Conservation (phyloP, 2,329 filamentous ascomycete genomes). For the Pseudogymnoascus verrucosus region DNA sequence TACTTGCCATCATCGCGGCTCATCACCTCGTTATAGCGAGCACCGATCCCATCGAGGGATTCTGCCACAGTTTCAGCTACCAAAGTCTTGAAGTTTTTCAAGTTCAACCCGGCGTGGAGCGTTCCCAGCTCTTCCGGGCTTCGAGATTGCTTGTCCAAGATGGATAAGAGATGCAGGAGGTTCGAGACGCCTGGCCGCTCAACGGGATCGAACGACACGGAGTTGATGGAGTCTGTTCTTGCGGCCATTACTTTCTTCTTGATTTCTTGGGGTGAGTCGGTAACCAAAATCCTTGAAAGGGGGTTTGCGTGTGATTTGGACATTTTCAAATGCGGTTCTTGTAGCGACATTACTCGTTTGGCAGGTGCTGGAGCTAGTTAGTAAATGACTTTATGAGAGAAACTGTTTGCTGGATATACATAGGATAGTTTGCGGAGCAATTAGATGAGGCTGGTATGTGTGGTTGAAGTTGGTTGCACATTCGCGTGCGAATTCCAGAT, state of each 20-base stretch:
- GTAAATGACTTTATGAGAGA: neutral
- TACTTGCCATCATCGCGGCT: slow-evolving; percentile 38
- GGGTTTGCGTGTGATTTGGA: slow-evolving; percentile 74
- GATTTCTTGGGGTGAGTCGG: slow-evolving; percentile 59
- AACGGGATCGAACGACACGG: slow-evolving; percentile 64
- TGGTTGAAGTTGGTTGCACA: slow-evolving; percentile 84
- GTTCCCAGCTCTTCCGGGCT: slow-evolving; percentile 35
- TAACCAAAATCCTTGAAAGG: slow-evolving; percentile 75
- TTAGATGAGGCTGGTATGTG: slow-evolving; percentile 54
- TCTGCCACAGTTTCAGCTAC: slow-evolving; percentile 50
- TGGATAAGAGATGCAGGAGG: slow-evolving; percentile 69
- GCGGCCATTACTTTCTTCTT: slow-evolving; percentile 61
- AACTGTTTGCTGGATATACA: slow-evolving; percentile 39
- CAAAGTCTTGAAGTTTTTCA: slow-evolving; percentile 55
- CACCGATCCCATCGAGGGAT: slow-evolving; percentile 47
- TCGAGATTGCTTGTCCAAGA: slow-evolving; percentile 46
- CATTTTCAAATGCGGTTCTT: slow-evolving; percentile 76
- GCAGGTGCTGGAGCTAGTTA: slow-evolving; percentile 40
- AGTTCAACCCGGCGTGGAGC: slow-evolving; percentile 34
- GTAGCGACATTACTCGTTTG: slow-evolving; percentile 84
- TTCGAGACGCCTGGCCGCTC: slow-evolving; percentile 78
- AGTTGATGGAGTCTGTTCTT: slow-evolving; percentile 62
- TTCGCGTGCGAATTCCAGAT: slow-evolving; percentile 86
- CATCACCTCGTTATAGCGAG: slow-evolving; percentile 47
- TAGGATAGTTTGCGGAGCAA: slow-evolving; percentile 61